Conservation (phyloP, 495 filamentous ascomycete species). For the Cairneyella variabilis region DNA sequence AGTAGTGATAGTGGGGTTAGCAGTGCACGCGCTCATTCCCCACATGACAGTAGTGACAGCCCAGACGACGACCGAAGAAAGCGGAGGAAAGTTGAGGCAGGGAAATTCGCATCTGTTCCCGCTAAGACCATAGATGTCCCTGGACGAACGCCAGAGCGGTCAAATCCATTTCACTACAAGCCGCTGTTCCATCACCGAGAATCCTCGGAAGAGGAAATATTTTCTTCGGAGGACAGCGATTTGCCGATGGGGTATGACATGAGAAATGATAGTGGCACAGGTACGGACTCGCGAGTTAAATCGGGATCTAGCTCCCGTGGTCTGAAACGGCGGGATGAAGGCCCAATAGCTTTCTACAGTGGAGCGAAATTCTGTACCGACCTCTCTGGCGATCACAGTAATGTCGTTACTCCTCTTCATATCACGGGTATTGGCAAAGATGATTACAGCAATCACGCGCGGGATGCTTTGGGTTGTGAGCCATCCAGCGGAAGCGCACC, state of each 20-base stretch:
- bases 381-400: slow-evolving; percentile 57
- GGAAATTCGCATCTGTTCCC: slow-evolving; percentile 5
- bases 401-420: slow-evolving; percentile 36
- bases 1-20: slow-evolving; percentile 49
- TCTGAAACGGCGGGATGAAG: slow-evolving; percentile 43
- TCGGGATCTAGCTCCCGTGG: slow-evolving; percentile 24
- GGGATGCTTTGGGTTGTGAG: slow-evolving; percentile 23
- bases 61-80: slow-evolving; percentile 31
- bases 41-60: slow-evolving; percentile 38
- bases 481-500: not conserved
- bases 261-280: not conserved
- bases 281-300: not conserved
- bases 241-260: slow-evolving; percentile 8
- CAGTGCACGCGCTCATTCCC: slow-evolving; percentile 37
- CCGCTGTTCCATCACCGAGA: slow-evolving; percentile 54
- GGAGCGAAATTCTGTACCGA: slow-evolving; percentile 73
- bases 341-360: slow-evolving; percentile 79
- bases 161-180: slow-evolving; percentile 52
- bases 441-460: slow-evolving; percentile 14
- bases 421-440: slow-evolving; percentile 32
- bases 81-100: slow-evolving; percentile 30
- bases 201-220: slow-evolving; percentile 39
- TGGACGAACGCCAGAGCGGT: slow-evolving; percentile 3
- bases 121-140: slow-evolving; percentile 27
- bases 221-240: slow-evolving; percentile 36